Conservation (phyloP, 352 stramenopile species). For the Phytophthora brassicae region DNA sequence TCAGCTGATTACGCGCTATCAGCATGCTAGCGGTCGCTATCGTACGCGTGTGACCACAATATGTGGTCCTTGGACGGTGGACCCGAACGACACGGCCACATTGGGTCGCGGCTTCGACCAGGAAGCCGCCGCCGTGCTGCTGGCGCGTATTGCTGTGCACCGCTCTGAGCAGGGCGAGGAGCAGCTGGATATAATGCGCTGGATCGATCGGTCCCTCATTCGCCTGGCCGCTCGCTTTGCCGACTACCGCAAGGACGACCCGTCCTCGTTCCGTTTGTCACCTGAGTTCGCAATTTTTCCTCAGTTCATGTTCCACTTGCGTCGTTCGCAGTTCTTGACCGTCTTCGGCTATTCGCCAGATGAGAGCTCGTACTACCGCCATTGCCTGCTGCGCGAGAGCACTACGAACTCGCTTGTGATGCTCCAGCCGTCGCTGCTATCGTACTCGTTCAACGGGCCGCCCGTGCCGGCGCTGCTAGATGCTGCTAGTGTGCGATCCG, state of each 20-base stretch:
- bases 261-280: slow-evolving; percentile 95
- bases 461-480: slow-evolving; percentile 90
- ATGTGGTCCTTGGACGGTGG: slow-evolving; percentile 94
- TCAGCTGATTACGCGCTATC: slow-evolving; percentile 98
- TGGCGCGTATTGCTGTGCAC: slow-evolving; percentile 90
- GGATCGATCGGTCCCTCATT: slow-evolving; percentile 97
- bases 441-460: slow-evolving; percentile 95
- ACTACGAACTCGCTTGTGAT: slow-evolving; percentile 99
- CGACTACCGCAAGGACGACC: slow-evolving; percentile 98
- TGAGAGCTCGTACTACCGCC: slow-evolving; percentile 97
- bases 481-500: slow-evolving; percentile 91
- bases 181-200: slow-evolving; percentile 88
- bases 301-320: slow-evolving; percentile 99
- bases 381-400: slow-evolving; percentile 94
- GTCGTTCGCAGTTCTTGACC: slow-evolving; percentile 98
- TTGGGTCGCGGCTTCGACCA: slow-evolving; percentile 98
- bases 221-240: slow-evolving; percentile 98
- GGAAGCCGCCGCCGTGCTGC: slow-evolving; percentile 97
- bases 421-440: slow-evolving; percentile 99
- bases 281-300: slow-evolving; percentile 99
- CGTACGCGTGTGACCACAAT: slow-evolving; percentile 97
- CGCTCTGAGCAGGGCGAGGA: slow-evolving; percentile 86
- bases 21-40: slow-evolving; percentile 95
- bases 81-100: slow-evolving; percentile 91
- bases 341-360: slow-evolving; percentile 99